These are phyloP conservation scores for Pistacia atlantica DNA, from an alignment of 345 rosid genomes.

Conservation along the genomic window DNA sequence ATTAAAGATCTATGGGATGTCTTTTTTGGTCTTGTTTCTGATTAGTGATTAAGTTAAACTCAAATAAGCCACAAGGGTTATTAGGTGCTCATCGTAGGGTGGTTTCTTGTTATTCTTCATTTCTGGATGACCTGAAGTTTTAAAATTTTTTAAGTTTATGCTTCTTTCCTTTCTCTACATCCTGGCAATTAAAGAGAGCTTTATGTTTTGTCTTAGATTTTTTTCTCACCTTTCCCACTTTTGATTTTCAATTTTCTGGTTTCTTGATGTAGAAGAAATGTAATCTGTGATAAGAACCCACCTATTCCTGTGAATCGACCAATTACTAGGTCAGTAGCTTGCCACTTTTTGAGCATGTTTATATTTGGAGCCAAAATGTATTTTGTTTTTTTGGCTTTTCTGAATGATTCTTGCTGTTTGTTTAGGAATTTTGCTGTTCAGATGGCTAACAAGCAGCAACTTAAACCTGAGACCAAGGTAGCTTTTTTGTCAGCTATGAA, in stretches of 20 bases:
- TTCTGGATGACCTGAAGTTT: neutral
- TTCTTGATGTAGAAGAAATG: slow-evolving; percentile 43
- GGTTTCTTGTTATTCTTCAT: neutral
- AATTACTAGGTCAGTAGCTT: slow-evolving; percentile 66
- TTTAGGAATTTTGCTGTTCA: slow-evolving; percentile 83
- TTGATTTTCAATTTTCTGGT: neutral
- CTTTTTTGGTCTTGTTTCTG: neutral
- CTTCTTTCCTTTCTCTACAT: neutral
- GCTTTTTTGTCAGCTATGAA: slow-evolving; percentile 1
- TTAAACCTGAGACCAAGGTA: slow-evolving; percentile 49
- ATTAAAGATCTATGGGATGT: neutral
- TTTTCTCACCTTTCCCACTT: neutral
- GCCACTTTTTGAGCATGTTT: neutral
- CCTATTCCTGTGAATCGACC: slow-evolving; percentile 73
- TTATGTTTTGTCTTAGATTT: neutral
- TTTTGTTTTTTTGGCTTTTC: slow-evolving; percentile 7
- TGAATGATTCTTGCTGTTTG: slow-evolving; percentile 14
- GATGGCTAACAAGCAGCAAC: slow-evolving; percentile 63
- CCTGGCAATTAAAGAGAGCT: neutral
- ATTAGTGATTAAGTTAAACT: neutral
- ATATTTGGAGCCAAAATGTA: neutral
- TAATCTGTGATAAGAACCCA: slow-evolving; percentile 47
- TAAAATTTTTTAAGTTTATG: neutral
- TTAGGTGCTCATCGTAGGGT: neutral
- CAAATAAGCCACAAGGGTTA: no score